phyloP scores from a whole-genome alignment of 352 stramenopile genomes.

The Phytophthora niederhauseri region DNA sequence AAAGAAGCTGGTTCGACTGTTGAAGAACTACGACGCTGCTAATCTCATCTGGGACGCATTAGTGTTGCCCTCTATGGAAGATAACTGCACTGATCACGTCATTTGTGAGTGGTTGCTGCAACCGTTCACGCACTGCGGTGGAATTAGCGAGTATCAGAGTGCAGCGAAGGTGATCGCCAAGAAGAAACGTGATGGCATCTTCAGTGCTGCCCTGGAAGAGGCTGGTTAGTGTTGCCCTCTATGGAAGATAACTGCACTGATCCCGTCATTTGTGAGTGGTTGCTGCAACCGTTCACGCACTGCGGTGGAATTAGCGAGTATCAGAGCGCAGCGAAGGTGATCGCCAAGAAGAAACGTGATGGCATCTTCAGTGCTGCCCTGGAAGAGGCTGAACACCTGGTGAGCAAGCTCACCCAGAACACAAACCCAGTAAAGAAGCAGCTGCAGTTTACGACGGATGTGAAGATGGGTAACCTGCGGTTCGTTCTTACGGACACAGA shows the following conservation, averaged over 20 bases:
- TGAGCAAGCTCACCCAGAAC: constrained; percentile 51
- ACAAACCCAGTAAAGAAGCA: constrained; percentile 55
- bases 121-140: constrained; percentile 66
- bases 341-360: constrained; percentile 69
- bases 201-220: constrained; percentile 56
- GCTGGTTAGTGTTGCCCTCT: constrained; percentile 55
- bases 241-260: constrained; percentile 47
- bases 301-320: constrained; percentile 81
- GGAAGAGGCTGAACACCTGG: constrained; percentile 57
- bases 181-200: constrained; percentile 72
- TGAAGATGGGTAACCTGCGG: constrained; percentile 67
- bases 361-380: constrained; percentile 67
- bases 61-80: constrained; percentile 50
- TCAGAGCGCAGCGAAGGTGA: constrained; percentile 62
- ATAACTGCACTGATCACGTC: constrained; percentile 38
- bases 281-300: constrained; percentile 61
- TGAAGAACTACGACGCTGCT: constrained; percentile 75
- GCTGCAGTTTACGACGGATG: constrained; percentile 59
- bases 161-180: constrained; percentile 66
- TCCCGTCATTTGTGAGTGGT: constrained; percentile 52
- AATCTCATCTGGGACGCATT: constrained; percentile 67
- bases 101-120: constrained; percentile 66
- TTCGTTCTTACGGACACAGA: constrained; percentile 68
- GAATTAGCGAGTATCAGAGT: constrained; percentile 75
- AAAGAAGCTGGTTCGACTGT: constrained; percentile 73